Percentiles rank a stretch among this genome's conserved stretches.
Conservation (phyloP, 257 asterid genomes). For the Nyctanthes arbortristis region DNA sequence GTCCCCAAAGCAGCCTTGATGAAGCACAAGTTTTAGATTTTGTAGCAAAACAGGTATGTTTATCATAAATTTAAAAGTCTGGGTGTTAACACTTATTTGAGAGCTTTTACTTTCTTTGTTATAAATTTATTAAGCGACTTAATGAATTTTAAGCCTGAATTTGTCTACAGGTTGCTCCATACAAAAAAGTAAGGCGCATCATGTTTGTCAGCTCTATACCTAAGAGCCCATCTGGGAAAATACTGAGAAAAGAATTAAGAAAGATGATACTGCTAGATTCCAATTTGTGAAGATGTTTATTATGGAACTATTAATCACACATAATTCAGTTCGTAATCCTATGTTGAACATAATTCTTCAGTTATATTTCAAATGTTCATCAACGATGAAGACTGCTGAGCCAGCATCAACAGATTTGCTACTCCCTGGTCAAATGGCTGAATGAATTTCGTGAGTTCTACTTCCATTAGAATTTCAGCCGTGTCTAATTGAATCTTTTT, state of each 20-base stretch:
- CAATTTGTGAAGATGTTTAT: constrained; percentile 41
- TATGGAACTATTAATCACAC: too few species aligned
- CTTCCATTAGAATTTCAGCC: too few species aligned
- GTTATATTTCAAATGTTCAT: too few species aligned
- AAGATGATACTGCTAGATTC: constrained; percentile 33
- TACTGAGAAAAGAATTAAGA: constrained; percentile 47
- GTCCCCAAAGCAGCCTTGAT: constrained; percentile 32
- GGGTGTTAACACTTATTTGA: background rate
- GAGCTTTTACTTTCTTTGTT: background rate
- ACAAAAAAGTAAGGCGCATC: constrained; percentile 55
- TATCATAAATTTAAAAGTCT: background rate
- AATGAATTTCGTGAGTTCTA: too few species aligned
- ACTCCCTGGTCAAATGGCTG: too few species aligned
- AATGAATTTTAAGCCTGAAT: background rate
- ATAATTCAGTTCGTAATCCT: too few species aligned
- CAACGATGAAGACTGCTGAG: too few species aligned
- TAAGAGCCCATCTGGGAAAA: constrained; percentile 52
- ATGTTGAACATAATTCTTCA: too few species aligned
- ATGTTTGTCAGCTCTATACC: constrained; percentile 49
- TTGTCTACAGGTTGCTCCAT: constrained; percentile 49
- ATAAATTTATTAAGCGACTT: background rate
- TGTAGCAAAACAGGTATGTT: constrained; percentile 43
- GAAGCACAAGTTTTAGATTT: constrained; percentile 41
- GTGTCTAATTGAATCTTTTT: too few species aligned
- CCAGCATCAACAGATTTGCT: too few species aligned